phyloP scores from a whole-genome alignment of 1,284 basidiomycete genomes.

The Trichosporon sp. region DNA sequence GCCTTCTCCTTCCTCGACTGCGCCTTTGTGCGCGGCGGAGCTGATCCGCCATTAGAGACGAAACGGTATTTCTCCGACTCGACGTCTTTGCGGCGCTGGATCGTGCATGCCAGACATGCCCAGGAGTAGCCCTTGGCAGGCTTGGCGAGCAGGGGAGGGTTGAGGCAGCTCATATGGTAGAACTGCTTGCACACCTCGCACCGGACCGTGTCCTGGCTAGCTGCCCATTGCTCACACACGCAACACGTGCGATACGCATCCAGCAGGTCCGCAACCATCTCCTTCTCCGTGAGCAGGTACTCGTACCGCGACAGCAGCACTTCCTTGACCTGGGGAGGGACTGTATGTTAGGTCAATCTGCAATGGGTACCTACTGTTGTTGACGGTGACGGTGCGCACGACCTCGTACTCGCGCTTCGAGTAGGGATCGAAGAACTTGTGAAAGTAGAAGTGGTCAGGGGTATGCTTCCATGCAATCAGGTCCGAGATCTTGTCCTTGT shows the following conservation, averaged over 20 bases:
- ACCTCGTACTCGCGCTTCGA: slow-evolving; percentile 98
- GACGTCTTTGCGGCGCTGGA: slow-evolving; percentile 82
- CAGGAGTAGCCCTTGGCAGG: slow-evolving; percentile 96
- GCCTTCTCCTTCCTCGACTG: slow-evolving; percentile 65
- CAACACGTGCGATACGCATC: slow-evolving; percentile 82
- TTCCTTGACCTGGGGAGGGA: slow-evolving; percentile 75
- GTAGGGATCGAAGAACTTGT: slow-evolving; percentile 91
- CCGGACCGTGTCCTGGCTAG: slow-evolving; percentile 81
- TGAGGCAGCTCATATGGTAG: slow-evolving; percentile 94
- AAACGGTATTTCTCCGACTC: slow-evolving; percentile 68
- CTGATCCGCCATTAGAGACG: slow-evolving; percentile 58
- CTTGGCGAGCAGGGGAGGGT: slow-evolving; percentile 90
- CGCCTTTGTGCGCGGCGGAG: slow-evolving; percentile 63
- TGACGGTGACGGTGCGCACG: slow-evolving; percentile 79
- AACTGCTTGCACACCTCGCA: slow-evolving; percentile 92
- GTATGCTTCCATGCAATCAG: slow-evolving; percentile 92
- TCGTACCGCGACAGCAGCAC: slow-evolving; percentile 82
- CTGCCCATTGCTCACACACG: slow-evolving; percentile 76
- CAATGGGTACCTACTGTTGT: slow-evolving; percentile 71
- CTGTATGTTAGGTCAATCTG: slow-evolving; percentile 56
- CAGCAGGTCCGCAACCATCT: slow-evolving; percentile 85
- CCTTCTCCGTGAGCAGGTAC: slow-evolving; percentile 91
- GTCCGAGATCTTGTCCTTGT: slow-evolving; percentile 91
- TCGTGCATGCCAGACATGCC: slow-evolving; percentile 92
- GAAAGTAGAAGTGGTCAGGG: slow-evolving; percentile 93